A percentile compares a stretch with the other conserved stretches of the same genome.
These are phyloP conservation scores for Gaillardinia entomophila DNA, from an alignment of 805 yeast species.

Conservation along the genomic window DNA sequence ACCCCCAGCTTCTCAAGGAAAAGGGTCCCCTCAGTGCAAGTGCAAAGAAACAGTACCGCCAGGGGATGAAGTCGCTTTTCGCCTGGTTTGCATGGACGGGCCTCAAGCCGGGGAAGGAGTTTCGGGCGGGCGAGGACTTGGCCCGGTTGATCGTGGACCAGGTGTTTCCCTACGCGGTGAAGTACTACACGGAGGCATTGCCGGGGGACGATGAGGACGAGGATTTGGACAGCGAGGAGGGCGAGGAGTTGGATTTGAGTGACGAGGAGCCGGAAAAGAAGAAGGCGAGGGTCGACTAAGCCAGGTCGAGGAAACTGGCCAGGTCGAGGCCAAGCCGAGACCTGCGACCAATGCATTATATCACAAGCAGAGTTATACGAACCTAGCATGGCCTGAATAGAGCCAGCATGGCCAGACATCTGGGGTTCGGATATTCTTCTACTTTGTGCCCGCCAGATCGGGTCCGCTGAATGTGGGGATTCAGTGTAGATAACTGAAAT, in stretches of 20 bases:
- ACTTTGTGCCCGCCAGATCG: too few species aligned
- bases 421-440: too few species aligned
- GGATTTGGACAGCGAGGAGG: conserved; percentile 26
- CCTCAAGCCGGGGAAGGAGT: conserved; percentile 67
- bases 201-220: conserved; percentile 55
- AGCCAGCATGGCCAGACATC: too few species aligned
- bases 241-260: conserved; percentile 48
- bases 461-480: too few species aligned
- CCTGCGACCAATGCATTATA: too few species aligned
- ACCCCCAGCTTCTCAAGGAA: conserved; percentile 47
- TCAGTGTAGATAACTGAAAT: too few species aligned
- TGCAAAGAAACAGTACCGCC: conserved; percentile 56
- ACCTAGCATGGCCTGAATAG: too few species aligned
- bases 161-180: conserved; percentile 78
- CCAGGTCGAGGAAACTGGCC: too few species aligned
- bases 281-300: conserved; percentile 3
- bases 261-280: conserved; percentile 24
- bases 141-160: conserved; percentile 73
- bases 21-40: conserved; percentile 36
- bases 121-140: conserved; percentile 71
- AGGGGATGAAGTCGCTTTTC: conserved; percentile 79
- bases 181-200: conserved; percentile 71
- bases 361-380: too few species aligned
- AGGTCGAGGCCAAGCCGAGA: too few species aligned
- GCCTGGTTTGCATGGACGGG: conserved; percentile 90